Base-by-base conservation (phyloP, 1,284 basidiomycete genomes). In the Heterobasidion parviporum region DNA sequence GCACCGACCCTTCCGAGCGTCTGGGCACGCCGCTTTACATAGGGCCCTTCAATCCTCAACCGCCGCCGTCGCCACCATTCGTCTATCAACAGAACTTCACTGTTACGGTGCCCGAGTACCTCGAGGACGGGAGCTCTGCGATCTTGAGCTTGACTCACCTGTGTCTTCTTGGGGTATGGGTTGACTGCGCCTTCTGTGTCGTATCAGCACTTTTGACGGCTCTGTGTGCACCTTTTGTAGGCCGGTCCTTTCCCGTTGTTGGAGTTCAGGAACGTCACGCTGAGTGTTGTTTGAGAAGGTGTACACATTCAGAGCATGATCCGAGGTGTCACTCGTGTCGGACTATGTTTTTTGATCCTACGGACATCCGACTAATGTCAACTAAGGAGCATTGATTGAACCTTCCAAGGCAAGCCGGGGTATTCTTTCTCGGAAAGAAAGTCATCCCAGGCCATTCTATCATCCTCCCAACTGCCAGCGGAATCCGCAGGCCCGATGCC, bases 81-180 rank as follows among this genome's bases (percentile, higher is more conserved):
- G 70, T 71, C 57, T 73, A 72, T 15, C 76, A 75, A 63, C 70
- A 81, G 64, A 81, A 81, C 63, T 79, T 80, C 59, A 75, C 74
- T 1, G 69, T 82, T 14, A 66, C 64, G 5, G 62, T 82, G 35
- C 79, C 79, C 0, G 52, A 53, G 43, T 14, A 16, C 16, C 57
- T 70, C 45, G 33, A 35, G 18, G 50, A 60, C 44, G 62, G 65
- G 26, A 68, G 74, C n/a, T 16, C 16, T 14, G 73, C 72, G 14
- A 68, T 71, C 59, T 62, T 81, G 35, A 70, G 67, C 35, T 72
- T 76, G 2, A 65, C 70, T 36, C 78, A 79, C 61, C 63, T 78
- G 32, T 62, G 68, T 35, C 63, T 81, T 41, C 67, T 81, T 45
- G 77, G 77, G 52, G 78, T 82, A 26, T 44, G 41, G 12, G 3